phyloP scores from a whole-genome alignment of 176 grass and related monocot genomes.

The Aegilops tauschii region DNA sequence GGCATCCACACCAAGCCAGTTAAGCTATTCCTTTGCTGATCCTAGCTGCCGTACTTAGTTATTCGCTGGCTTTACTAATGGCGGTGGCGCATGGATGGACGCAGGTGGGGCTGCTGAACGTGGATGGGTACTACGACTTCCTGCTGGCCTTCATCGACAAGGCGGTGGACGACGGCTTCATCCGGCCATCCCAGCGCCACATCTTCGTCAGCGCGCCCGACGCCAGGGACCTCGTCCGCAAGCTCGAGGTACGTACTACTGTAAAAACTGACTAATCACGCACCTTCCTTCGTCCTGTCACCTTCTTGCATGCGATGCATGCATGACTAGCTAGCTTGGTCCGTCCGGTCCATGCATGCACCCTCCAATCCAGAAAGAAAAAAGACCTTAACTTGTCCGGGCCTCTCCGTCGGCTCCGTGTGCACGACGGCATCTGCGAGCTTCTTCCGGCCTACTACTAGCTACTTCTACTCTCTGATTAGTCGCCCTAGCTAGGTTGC shows the following conservation, averaged over 20 bases:
- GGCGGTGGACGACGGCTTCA: slow-evolving; percentile 96
- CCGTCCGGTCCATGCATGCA: not conserved
- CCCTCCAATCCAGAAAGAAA: too few species aligned
- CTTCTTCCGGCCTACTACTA: too few species aligned
- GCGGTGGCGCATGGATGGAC: not conserved
- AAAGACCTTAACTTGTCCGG: not conserved
- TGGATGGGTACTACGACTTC: slow-evolving; percentile 94
- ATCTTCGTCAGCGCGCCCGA: slow-evolving; percentile 78
- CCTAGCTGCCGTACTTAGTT: too few species aligned
- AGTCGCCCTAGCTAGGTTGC: too few species aligned
- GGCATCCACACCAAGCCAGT: too few species aligned
- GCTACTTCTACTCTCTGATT: too few species aligned
- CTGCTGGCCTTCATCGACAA: slow-evolving; percentile 95
- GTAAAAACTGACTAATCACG: not conserved
- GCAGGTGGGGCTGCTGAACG: slow-evolving; percentile 91
- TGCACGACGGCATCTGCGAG: too few species aligned
- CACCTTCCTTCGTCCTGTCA: not conserved
- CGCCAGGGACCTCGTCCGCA: slow-evolving; percentile 70
- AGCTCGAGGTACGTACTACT: slow-evolving; percentile 58
- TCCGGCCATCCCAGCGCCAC: slow-evolving; percentile 71
- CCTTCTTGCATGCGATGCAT: not conserved
- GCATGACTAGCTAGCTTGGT: too few species aligned
- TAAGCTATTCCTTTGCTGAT: too few species aligned
- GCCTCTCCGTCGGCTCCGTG: too few species aligned
- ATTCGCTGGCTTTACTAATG: not conserved